phyloP scores from a whole-genome alignment of 2,329 filamentous ascomycete species.

The Fusarium floridanum region DNA sequence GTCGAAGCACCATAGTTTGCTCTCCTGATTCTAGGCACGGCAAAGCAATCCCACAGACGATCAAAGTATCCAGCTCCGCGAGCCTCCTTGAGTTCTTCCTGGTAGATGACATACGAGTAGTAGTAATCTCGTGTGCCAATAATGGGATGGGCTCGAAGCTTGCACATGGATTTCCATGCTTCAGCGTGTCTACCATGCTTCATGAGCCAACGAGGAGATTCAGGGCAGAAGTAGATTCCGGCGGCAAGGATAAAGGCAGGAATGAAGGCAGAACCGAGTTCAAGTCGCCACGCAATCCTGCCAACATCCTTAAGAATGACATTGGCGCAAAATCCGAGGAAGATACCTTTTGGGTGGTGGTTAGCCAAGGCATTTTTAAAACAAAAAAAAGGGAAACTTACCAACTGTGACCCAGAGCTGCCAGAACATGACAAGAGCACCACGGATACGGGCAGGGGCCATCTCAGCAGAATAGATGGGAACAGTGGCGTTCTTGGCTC shows the following conservation, averaged over 20 bases:
- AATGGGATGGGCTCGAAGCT: slow-evolving; percentile 64
- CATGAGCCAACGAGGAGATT: slow-evolving; percentile 73
- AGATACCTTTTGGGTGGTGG: slow-evolving; percentile 46
- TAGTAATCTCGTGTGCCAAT: slow-evolving; percentile 71
- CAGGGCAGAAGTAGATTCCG: slow-evolving; percentile 74
- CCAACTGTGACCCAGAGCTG: slow-evolving; percentile 51
- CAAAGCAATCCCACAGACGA: slow-evolving; percentile 68
- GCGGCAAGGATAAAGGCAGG: slow-evolving; percentile 64
- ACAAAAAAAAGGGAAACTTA: not conserved
- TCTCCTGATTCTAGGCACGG: slow-evolving; percentile 74
- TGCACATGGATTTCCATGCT: slow-evolving; percentile 67
- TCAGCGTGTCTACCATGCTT: slow-evolving; percentile 70
- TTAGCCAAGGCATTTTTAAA: not conserved
- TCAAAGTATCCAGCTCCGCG: slow-evolving; percentile 47
- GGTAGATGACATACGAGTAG: slow-evolving; percentile 56
- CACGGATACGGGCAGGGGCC: slow-evolving; percentile 73
- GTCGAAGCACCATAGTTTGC: slow-evolving; percentile 81
- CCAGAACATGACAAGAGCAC: slow-evolving; percentile 86
- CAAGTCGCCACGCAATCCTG: slow-evolving; percentile 70
- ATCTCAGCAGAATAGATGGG: slow-evolving; percentile 82
- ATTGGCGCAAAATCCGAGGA: slow-evolving; percentile 65
- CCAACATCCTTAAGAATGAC: slow-evolving; percentile 66
- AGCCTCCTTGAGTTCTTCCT: slow-evolving; percentile 49
- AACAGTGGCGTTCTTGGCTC: slow-evolving; percentile 72
- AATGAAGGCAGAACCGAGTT: slow-evolving; percentile 70